Conservation (phyloP, 495 filamentous ascomycete genomes). For the Podospora tetraspora region DNA sequence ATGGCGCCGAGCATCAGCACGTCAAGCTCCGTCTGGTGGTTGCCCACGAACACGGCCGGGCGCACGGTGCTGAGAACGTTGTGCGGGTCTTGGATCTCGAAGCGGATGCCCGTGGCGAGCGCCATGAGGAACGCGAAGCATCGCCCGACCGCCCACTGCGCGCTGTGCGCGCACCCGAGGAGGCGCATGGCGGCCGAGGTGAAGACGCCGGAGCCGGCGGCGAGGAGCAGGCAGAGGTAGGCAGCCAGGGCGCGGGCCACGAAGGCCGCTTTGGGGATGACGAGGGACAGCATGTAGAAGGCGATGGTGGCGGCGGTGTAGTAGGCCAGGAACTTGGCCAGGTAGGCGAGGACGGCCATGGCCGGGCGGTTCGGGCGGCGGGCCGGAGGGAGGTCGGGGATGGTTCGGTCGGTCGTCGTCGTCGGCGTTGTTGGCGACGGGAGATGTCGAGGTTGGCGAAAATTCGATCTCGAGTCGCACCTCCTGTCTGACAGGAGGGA, state of each 20-base stretch:
- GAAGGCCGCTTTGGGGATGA: constrained; percentile 58
- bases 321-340: constrained; percentile 52
- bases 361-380: neutral
- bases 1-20: constrained; percentile 81
- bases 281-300: constrained; percentile 50
- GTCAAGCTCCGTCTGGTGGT: constrained; percentile 94
- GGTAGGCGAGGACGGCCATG: constrained; percentile 35
- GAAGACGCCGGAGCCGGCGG: constrained; percentile 72
- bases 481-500: neutral
- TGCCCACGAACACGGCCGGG: constrained; percentile 86
- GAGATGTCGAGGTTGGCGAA: neutral
- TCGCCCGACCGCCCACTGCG: constrained; percentile 80
- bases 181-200: constrained; percentile 67
- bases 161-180: constrained; percentile 63
- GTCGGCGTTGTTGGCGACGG: neutral
- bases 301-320: constrained; percentile 55
- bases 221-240: constrained; percentile 59
- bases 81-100: constrained; percentile 65
- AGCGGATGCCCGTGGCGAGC: constrained; percentile 68
- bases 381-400: neutral
- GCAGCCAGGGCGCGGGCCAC: constrained; percentile 66
- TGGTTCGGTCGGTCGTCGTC: neutral
- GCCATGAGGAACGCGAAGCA: constrained; percentile 79
- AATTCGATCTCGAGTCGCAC: neutral
- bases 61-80: constrained; percentile 58